Percentiles rank a stretch among this genome's conserved stretches.
phyloP scores from a whole-genome alignment of 352 stramenopile genomes.

The Pythium pyrilobum region DNA sequence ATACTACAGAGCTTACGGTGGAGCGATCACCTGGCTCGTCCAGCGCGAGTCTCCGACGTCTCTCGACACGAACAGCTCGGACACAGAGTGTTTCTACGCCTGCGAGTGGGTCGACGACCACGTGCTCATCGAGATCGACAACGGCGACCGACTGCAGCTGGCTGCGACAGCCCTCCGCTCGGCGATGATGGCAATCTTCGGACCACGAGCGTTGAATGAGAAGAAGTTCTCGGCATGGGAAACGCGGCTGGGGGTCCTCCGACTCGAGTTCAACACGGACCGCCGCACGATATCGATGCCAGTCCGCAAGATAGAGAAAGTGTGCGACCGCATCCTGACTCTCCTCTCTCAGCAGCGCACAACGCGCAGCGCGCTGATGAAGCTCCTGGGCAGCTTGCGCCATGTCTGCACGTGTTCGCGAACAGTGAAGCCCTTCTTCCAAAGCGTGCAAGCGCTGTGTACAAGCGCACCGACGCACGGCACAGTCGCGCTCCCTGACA shows the following conservation, averaged over 20 bases:
- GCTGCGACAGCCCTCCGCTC: conserved; percentile 2
- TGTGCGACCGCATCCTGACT: not conserved
- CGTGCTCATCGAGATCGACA: conserved; percentile 17
- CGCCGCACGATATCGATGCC: conserved; percentile 7
- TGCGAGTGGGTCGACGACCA: conserved; percentile 33
- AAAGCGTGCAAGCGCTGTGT: not conserved
- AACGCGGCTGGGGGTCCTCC: conserved; percentile 6
- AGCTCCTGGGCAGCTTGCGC: conserved; percentile 20
- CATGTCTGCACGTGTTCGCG: conserved; percentile 16
- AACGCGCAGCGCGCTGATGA: conserved; percentile 5
- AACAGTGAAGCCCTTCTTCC: not conserved
- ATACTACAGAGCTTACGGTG: conserved; percentile 9
- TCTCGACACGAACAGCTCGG: not conserved
- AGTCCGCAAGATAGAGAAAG: conserved; percentile 14
- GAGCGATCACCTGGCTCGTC: conserved; percentile 6
- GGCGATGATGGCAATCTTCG: conserved; percentile 20
- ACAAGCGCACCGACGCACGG: not conserved
- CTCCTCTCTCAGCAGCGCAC: not conserved
- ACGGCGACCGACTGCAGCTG: not conserved
- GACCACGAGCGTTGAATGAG: conserved; percentile 22
- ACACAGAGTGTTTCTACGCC: conserved; percentile 15
- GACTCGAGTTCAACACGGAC: conserved; percentile 7
- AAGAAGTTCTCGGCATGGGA: conserved; percentile 21
- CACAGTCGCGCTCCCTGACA: not conserved
- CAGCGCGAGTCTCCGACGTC: not conserved